Conservation (phyloP, 345 rosid genomes). For the Citrus trifoliata region DNA sequence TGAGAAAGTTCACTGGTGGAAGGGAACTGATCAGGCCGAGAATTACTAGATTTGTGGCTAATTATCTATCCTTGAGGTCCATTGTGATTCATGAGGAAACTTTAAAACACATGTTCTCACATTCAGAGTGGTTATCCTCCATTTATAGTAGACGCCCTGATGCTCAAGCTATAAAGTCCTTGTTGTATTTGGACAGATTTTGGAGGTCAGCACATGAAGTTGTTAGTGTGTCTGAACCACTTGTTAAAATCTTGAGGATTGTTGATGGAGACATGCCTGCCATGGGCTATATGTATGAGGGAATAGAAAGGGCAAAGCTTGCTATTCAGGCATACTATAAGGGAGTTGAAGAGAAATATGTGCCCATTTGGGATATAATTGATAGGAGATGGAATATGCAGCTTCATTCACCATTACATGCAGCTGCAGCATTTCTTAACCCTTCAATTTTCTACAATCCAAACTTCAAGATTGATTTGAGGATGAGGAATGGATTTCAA, state of each 20-base stretch:
- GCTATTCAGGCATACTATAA: conserved; percentile 39
- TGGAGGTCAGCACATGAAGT: conserved; percentile 50
- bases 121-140: conserved; percentile 40
- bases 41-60: conserved; percentile 33
- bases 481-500: conserved; percentile 66
- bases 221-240: conserved; percentile 38
- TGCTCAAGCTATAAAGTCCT: conserved; percentile 44
- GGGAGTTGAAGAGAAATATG: conserved; percentile 40
- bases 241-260: conserved; percentile 36
- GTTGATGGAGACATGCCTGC: conserved; percentile 51
- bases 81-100: conserved; percentile 40
- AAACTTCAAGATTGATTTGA: conserved; percentile 42
- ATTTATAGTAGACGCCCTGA: conserved; percentile 36
- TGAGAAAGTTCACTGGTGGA: conserved; percentile 39
- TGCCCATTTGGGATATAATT: conserved; percentile 43
- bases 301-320: conserved; percentile 44
- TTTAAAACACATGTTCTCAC: conserved; percentile 43
- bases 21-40: conserved; percentile 42
- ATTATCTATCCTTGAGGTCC: conserved; percentile 39
- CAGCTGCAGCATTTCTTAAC: conserved; percentile 57
- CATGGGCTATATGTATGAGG: conserved; percentile 44
- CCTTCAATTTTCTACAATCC: conserved; percentile 60
- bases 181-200: conserved; percentile 38
- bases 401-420: conserved; percentile 40
- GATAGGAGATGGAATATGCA: conserved; percentile 44